phyloP scores from a whole-genome alignment of 305 asterid genomes.

The Petunia hybrid region DNA sequence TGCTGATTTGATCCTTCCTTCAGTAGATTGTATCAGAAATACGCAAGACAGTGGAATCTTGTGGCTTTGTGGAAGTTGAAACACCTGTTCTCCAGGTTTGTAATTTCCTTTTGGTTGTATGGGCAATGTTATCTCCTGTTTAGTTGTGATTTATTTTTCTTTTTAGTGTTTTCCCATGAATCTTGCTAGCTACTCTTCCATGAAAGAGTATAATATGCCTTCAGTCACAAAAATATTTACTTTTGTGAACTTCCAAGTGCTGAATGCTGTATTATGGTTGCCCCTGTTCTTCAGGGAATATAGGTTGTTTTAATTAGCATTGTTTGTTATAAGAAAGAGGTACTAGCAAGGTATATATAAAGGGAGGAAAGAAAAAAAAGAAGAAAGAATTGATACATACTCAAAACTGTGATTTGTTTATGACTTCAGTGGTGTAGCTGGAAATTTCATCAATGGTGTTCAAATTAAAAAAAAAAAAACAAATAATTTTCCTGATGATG shows the following conservation, averaged over 20 bases:
- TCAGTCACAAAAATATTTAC: not conserved
- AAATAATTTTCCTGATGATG: too few species aligned
- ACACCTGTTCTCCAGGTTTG: constrained; percentile 99
- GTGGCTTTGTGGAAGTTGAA: constrained; percentile 93
- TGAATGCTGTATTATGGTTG: constrained; percentile 1
- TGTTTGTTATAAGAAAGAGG: constrained; percentile 15
- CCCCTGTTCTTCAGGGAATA: constrained; percentile 14
- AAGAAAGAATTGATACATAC: not conserved
- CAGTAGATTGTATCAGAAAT: constrained; percentile 95
- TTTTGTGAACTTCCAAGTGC: not conserved
- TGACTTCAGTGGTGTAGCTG: too few species aligned
- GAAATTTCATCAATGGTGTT: too few species aligned
- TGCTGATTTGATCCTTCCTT: constrained; percentile 49
- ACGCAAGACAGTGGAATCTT: constrained; percentile 88
- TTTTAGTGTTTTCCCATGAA: not conserved
- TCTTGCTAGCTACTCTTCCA: constrained; percentile 12
- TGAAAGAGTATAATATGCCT: not conserved
- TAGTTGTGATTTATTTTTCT: constrained; percentile 20
- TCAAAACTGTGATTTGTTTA: not conserved
- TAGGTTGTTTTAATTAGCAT: not conserved
- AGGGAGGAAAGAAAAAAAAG: constrained; percentile 1
- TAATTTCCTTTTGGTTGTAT: constrained; percentile 27
- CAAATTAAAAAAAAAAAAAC: too few species aligned
- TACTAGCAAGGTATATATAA: not conserved
- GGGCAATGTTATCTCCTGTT: constrained; percentile 5